Conservation (phyloP, 2,329 filamentous ascomycete genomes). For the Ceratocystiopsis sp. region DNA sequence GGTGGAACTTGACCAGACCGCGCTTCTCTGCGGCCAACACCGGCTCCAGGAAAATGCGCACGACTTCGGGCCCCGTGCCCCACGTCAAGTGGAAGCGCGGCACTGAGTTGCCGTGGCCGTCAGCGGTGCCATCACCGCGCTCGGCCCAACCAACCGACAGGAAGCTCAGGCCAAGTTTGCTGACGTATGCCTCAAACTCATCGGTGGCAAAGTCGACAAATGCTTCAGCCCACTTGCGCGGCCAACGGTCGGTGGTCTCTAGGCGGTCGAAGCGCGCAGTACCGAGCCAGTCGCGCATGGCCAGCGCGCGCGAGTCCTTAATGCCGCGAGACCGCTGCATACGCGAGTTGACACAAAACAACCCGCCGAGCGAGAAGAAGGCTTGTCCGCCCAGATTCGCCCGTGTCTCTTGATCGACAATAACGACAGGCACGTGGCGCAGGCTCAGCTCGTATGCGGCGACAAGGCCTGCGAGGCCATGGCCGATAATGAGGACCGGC, state of each 20-base stretch:
- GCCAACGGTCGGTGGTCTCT: constrained; percentile 35
- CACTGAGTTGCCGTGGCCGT: constrained; percentile 44
- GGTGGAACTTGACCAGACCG: constrained; percentile 36
- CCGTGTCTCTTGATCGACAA: constrained; percentile 42
- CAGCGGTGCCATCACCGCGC: constrained; percentile 35
- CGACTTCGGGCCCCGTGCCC: constrained; percentile 44
- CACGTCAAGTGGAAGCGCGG: constrained; percentile 46
- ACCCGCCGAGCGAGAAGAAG: constrained; percentile 45
- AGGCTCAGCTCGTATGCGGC: constrained; percentile 38
- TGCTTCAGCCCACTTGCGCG: constrained; percentile 42
- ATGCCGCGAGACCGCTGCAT: constrained; percentile 41
- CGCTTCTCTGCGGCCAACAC: constrained; percentile 33
- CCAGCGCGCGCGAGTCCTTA: constrained; percentile 37
- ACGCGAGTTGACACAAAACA: constrained; percentile 41
- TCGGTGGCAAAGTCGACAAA: constrained; percentile 45
- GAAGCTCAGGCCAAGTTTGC: constrained; percentile 33
- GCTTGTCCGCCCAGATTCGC: constrained; percentile 42
- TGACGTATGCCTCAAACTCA: constrained; percentile 41
- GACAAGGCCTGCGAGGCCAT: constrained; percentile 40
- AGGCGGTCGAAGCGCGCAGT: constrained; percentile 41
- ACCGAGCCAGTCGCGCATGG: constrained; percentile 40
- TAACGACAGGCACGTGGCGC: constrained; percentile 29
- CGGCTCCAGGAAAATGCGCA: constrained; percentile 39
- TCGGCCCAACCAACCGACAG: constrained; percentile 43
- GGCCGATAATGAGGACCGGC: constrained; percentile 38